phyloP scores from a whole-genome alignment of 108 stramenopile genomes.

The Skeletonema menzelii region DNA sequence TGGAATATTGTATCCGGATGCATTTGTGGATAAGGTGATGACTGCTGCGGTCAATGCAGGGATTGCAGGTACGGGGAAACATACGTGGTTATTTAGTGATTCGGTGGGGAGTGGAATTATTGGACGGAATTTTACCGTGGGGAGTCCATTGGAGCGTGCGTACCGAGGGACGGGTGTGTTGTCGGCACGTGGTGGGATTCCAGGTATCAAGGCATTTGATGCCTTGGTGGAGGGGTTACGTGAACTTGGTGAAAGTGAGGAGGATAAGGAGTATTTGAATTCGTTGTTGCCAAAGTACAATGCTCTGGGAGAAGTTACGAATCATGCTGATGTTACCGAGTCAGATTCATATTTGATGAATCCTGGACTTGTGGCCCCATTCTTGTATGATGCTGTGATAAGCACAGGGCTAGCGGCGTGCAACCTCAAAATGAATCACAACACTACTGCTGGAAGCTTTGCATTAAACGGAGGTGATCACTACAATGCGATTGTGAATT shows the following conservation, averaged over 20 bases:
- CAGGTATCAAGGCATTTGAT: constrained; percentile 35
- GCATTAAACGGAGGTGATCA: constrained; percentile 40
- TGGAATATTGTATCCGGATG: neutral
- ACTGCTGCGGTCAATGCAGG: constrained; percentile 34
- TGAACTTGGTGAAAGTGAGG: constrained; percentile 8
- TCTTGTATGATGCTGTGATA: constrained; percentile 61
- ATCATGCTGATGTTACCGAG: constrained; percentile 18
- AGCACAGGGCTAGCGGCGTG: constrained; percentile 61
- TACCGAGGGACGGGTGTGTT: constrained; percentile 38
- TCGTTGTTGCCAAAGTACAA: neutral
- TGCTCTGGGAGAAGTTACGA: neutral
- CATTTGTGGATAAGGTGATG: constrained; percentile 31
- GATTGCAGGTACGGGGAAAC: constrained; percentile 46
- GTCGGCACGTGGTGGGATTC: constrained; percentile 31
- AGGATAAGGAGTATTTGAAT: neutral
- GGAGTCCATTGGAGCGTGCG: constrained; percentile 40
- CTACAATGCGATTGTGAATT: constrained; percentile 33
- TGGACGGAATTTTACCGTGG: constrained; percentile 29
- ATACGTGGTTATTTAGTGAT: constrained; percentile 60
- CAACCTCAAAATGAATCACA: neutral
- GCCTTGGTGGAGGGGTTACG: constrained; percentile 15
- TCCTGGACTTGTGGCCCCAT: constrained; percentile 13
- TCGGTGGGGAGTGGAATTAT: constrained; percentile 12
- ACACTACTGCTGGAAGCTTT: neutral
- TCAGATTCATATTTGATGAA: constrained; percentile 1